Conservation (phyloP, 2,329 filamentous ascomycete genomes). For the Verticillium tricorpus region DNA sequence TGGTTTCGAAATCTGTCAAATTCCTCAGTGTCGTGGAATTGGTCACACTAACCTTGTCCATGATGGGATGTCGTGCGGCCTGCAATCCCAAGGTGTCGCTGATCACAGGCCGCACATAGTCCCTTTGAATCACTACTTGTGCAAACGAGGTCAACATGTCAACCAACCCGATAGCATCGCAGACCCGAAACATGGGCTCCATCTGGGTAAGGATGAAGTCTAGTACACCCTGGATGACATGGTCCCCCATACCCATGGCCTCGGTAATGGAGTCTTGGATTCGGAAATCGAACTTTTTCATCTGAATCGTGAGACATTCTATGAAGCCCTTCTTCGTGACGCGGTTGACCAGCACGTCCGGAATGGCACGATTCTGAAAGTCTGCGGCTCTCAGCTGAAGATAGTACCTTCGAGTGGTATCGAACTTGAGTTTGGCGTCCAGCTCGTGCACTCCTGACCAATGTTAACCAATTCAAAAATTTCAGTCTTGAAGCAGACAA, state of each 20-base stretch:
- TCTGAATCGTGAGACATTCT: slow-evolving; percentile 81
- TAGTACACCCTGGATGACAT: slow-evolving; percentile 67
- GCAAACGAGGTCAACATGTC: slow-evolving; percentile 82
- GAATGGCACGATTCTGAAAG: slow-evolving; percentile 55
- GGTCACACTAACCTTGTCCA: slow-evolving; percentile 53
- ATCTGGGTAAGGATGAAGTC: slow-evolving; percentile 67
- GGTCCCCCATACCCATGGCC: slow-evolving; percentile 77
- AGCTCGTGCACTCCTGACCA: slow-evolving; percentile 51
- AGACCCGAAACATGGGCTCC: slow-evolving; percentile 73
- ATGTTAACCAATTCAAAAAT: neutral
- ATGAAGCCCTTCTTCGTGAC: slow-evolving; percentile 68
- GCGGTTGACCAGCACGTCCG: slow-evolving; percentile 72
- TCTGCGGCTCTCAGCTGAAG: slow-evolving; percentile 61
- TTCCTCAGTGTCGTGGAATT: no score
- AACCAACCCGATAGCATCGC: slow-evolving; percentile 78
- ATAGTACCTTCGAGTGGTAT: slow-evolving; percentile 75
- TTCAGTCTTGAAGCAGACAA: slow-evolving; percentile 12
- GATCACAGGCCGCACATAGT: slow-evolving; percentile 63
- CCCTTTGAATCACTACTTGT: slow-evolving; percentile 60
- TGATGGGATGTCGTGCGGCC: slow-evolving; percentile 71
- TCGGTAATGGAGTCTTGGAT: slow-evolving; percentile 80
- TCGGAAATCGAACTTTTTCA: slow-evolving; percentile 76
- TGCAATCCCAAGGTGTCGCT: slow-evolving; percentile 67
- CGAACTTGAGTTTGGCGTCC: slow-evolving; percentile 65
- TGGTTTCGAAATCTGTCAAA: neutral